Evolutionary conservation across 345 rosid species (phyloP).

Genomic region (Citrus maxima): DNA sequence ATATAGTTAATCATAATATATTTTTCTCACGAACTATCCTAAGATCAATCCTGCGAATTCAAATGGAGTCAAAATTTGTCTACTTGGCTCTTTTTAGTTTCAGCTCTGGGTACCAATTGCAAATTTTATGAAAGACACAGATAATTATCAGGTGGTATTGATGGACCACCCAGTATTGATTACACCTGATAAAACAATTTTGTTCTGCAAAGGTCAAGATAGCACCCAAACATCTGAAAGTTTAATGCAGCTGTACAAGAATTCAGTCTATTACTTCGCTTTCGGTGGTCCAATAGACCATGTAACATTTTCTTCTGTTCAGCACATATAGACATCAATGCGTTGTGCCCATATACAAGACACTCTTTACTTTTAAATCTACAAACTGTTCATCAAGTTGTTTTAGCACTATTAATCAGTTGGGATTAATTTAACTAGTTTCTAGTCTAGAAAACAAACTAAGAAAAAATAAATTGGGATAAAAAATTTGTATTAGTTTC

Average conservation of each 20-base stretch:
- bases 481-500: too few relatives aligned
- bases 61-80: neutral
- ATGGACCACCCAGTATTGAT: neutral
- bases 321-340: neutral
- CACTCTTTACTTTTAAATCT: neutral
- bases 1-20: too few relatives aligned
- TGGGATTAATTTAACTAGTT: neutral
- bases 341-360: neutral
- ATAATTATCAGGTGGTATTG: neutral
- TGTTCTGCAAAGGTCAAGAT: neutral
- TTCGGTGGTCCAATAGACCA: neutral
- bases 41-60: neutral
- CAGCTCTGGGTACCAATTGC: neutral
- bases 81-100: neutral
- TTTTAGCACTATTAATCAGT: neutral
- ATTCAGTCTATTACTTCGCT: neutral
- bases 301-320: neutral
- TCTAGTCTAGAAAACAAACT: neutral
- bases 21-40: neutral
- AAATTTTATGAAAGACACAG: neutral
- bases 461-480: neutral
- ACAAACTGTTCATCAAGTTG: neutral
- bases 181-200: neutral
- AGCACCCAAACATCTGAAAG: neutral
- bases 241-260: neutral